Evolutionary conservation across 2,329 filamentous ascomycete genomes (phyloP), one percentile per base, ranked within the genome.

Genomic region (Aspergillus texensis): DNA sequence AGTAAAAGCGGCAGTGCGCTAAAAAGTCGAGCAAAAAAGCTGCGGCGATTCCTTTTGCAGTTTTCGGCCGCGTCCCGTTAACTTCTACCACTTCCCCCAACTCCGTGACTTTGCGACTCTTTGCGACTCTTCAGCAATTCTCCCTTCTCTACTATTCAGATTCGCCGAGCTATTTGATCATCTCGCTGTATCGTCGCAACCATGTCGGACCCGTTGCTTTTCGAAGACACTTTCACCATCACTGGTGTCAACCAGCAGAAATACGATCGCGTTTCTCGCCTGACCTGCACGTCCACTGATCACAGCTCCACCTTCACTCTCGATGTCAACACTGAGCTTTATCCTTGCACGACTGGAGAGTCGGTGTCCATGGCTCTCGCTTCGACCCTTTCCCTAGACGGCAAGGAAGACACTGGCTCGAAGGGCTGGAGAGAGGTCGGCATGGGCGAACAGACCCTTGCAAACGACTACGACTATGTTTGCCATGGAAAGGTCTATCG

Each of bases 301-400:
- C 87, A 86, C 71, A 84, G 88, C 67, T 92, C 91, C 34, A 85
- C 88, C 67, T 89, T 98, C 82, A 89, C 88, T 6, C 91, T 99
- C 65, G 95, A 99, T 81, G 89, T 98, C 80, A 97, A 98, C 84
- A 91, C 88, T 62, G 94, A 99, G 81, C 87, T 99, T 9, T 97
- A 95, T 80, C 92, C 92, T 2, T 88, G 91, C 71, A 78, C 83
- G 45, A 82, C 88, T 10, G 91, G 91, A 75, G 94, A 97, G 71
- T 90, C 85, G 16, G 79, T 99, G 63, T 90, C 91, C 68, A 84
- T 97, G 68, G 89, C 94, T 12, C 84, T 99, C 61, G 93, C 94
- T 19, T 93, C 90, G 6, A 95, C 93, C 21, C 84, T 99, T 61
- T 88, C 91, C 60, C 86, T 97, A 55, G 95, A 98, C 76, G 95